Evolutionary conservation across 129 eudicot genomes (phyloP), one percentile per base, ranked within the genome.

Genomic region (Tagetes patula): DNA sequence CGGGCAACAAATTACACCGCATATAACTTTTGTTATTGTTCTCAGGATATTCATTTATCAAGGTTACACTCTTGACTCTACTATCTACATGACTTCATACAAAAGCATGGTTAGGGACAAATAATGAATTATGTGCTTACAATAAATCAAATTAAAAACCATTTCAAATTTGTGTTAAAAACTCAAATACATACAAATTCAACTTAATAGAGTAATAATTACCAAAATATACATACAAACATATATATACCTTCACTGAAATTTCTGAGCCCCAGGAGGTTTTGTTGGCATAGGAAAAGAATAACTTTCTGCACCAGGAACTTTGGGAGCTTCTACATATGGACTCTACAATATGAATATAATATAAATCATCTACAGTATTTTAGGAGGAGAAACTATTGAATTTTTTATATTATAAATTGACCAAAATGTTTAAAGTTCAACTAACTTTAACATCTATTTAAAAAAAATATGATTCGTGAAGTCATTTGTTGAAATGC

Each of bases 231-330:
- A 33, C 65, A 59, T 59, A 59, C 40, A 59, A 59, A 59, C 14
- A 10, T 6, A 33, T 76, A 20, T 50, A 71, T 73, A 68, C 54
- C 76, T 74, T 81, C 65, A 87, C 70, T 75, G 69, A 67, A 69
- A 75, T 77, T 85, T 86, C 70, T 93, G 92, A 42, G 90, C 98
- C 58, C 99, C 99, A 56, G 97, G 97, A 40, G 99, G 99, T 62
- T 89, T 96, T 4, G 94, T 81, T 61, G 97, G 96, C 89, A 83
- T 85, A 27, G 99, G 99, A 62, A 88, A 83, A 67, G 74, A 67
- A 48, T 52, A 82, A 59, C 79, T 71, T 72, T 80, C 82, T 20
- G 71, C 82, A 49, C 91, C 98, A 32, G 67, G 85, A 75, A 83
- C 76, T 11, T 86, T 89, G 45, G 99, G 97, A 80, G 96, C 94